A percentile compares a stretch with the other conserved stretches of the same genome.
Conservation (phyloP, 2,329 filamentous ascomycete genomes). For the Microcera coccophila region DNA sequence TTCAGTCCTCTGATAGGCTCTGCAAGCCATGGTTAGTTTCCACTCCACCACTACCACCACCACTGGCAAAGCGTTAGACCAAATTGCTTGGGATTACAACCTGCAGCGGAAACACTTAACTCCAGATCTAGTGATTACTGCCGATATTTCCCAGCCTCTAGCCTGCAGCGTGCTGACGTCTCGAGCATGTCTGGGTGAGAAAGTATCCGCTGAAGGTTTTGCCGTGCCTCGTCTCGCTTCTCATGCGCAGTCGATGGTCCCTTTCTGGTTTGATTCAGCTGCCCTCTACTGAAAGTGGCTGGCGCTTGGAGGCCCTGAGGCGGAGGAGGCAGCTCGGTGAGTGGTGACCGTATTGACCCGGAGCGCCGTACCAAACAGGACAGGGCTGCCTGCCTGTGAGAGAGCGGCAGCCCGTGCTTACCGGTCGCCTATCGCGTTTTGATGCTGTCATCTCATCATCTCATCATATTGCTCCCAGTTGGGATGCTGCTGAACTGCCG, state of each 20-base stretch:
- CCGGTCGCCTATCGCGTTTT: no score
- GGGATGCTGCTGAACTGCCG: neutral
- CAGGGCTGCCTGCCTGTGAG: neutral
- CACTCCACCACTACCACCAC: no score
- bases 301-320: neutral
- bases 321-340: neutral
- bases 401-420: no score
- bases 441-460: neutral
- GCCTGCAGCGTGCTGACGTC: neutral
- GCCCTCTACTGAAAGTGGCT: neutral
- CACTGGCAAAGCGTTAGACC: no score
- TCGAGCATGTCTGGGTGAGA: neutral
- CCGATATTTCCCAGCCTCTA: neutral
- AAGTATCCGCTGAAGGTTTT: neutral
- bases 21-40: no score
- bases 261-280: neutral
- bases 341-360: no score
- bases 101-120: no score
- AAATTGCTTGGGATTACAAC: no score
- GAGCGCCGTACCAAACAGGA: neutral
- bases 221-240: neutral
- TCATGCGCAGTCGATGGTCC: neutral
- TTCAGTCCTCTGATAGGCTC: no score
- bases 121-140: neutral
- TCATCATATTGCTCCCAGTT: neutral